Base-by-base conservation (phyloP, 2,329 filamentous ascomycete genomes). In the Pseudocercospora crystallina region DNA sequence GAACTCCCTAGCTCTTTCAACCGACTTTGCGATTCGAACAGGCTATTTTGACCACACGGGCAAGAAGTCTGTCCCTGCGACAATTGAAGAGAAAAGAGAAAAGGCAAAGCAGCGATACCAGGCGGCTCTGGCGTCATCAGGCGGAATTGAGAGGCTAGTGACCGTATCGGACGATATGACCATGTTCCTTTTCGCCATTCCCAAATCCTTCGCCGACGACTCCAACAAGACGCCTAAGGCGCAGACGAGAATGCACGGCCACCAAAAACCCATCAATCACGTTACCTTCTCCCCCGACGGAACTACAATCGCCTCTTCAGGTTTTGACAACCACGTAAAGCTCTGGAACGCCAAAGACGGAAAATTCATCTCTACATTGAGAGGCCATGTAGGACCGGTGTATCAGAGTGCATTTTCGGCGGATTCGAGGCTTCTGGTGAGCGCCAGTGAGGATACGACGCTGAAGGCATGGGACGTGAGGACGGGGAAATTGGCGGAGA, bases 221-320 rank as follows among this genome's bases (percentile, higher is more conserved):
- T 43, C 39, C 14, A 38, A 49, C 13, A 43, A 38, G 8, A 49
- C 46, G 9, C 88, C 79, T 7, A 96, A 97, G 69, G 91, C 92
- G 0, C 76, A 97, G 3, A 87, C 89, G n/a, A 80, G 90, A 31
- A 81, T 97, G 73, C 73, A 90, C n/a, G 94, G 94, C 2, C 94
- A 99, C 65, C 90, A 96, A 69, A 97, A 97, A 73, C 89, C 92
- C 66, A 91, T 97, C 61, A 96, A 97, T 69, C 89, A 96, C 67
- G 91, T 97, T 41, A 87, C 86, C 0, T 97, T 97, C 72, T 96
- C 90, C 1, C 90, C 92, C 0, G 91, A 97, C 65, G 92, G 90
- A 31, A 79, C 82, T 8, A 80, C 92, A 51, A 90, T 99, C 62
- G 94, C 94, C 8, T 95, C 88, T 33, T 85, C 89, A 8, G 86